A percentile compares a stretch with the other conserved stretches of the same genome.
These are phyloP conservation scores for Vachellia pachyceras DNA, from an alignment of 306 rosid species.

Conservation along the genomic window DNA sequence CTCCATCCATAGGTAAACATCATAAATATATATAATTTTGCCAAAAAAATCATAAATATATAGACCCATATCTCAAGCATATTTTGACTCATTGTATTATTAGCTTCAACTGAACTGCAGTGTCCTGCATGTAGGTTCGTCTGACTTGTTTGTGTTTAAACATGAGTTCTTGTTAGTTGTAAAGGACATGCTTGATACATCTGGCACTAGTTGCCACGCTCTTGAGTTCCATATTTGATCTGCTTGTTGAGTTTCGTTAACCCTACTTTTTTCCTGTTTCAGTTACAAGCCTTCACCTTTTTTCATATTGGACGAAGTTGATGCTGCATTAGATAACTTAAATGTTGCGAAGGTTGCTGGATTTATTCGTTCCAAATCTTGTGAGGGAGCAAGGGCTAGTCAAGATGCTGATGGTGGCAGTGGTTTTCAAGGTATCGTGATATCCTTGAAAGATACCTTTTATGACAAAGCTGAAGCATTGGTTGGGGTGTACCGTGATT, in stretches of 20 bases:
- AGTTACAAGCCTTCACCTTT: constrained; percentile 98
- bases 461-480: constrained; percentile 39
- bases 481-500: constrained; percentile 24
- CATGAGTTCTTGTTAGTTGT: not conserved
- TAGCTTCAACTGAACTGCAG: constrained; percentile 1
- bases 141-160: not conserved
- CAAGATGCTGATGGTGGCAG: constrained; percentile 74
- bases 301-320: constrained; percentile 98
- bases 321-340: constrained; percentile 98
- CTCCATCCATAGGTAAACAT: constrained; percentile 83
- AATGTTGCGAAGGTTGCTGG: constrained; percentile 98
- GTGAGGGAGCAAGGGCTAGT: constrained; percentile 77
- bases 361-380: constrained; percentile 91
- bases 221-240: not conserved
- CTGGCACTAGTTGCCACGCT: not conserved
- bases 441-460: constrained; percentile 49
- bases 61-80: not conserved
- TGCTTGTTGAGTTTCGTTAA: constrained; percentile 31
- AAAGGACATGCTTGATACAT: constrained; percentile 26
- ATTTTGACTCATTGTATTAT: not conserved
- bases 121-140: not conserved
- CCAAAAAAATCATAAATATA: constrained; percentile 10
- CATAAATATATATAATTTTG: too few relatives aligned
- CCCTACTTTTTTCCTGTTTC: constrained; percentile 43
- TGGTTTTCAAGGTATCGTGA: constrained; percentile 97